Evolutionary conservation across 305 asterid species (phyloP).

Genomic region (Fraxinus sp.): DNA sequence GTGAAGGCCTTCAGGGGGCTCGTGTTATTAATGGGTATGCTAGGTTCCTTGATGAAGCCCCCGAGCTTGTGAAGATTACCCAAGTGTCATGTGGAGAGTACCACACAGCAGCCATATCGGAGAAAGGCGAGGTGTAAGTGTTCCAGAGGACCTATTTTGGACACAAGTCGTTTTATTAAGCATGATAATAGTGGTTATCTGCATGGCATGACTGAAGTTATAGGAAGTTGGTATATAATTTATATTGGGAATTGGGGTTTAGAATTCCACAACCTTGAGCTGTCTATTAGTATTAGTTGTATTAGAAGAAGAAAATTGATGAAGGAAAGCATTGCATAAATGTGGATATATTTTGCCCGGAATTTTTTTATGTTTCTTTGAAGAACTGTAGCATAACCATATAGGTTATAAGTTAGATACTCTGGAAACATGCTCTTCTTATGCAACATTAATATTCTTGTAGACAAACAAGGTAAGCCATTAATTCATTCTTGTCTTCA

Average conservation of each 20-base stretch:
- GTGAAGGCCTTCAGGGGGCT: conserved; percentile 98
- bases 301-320: neutral
- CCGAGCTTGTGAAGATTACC: conserved; percentile 88
- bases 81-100: conserved; percentile 96
- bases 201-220: conserved; percentile 34
- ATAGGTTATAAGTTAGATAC: neutral
- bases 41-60: conserved; percentile 90
- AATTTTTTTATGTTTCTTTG: neutral
- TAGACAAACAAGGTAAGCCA: neutral
- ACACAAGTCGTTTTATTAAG: conserved; percentile 39
- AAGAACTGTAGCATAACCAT: neutral
- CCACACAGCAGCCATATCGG: conserved; percentile 88
- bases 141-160: conserved; percentile 47
- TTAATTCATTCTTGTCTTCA: neutral
- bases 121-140: conserved; percentile 99
- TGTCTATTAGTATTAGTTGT: neutral
- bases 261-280: conserved; percentile 4
- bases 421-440: neutral
- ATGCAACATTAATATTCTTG: neutral
- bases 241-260: neutral
- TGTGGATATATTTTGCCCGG: neutral
- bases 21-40: conserved; percentile 73
- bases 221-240: conserved; percentile 32
- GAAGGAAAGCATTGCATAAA: neutral
- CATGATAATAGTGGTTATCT: conserved; percentile 42